These are phyloP conservation scores for Diacronema lutheri DNA, from an alignment of 78 protist genomes.

Conservation along the genomic window DNA sequence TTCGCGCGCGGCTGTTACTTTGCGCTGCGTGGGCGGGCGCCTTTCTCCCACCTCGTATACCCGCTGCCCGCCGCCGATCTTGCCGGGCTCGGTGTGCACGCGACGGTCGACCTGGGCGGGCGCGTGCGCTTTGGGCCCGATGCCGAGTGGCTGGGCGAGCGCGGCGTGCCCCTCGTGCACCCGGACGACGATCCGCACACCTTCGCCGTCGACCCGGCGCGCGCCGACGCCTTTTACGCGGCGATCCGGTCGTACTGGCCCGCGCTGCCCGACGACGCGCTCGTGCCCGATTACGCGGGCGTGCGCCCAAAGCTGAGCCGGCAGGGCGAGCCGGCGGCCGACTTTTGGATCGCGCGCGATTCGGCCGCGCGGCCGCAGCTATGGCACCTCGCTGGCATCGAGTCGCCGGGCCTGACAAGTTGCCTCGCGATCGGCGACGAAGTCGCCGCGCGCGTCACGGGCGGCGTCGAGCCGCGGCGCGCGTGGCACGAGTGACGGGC, in stretches of 20 bases:
- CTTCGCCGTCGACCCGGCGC: neutral
- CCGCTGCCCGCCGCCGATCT: neutral
- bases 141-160: neutral
- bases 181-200: neutral
- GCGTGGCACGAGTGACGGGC: no score
- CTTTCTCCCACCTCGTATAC: neutral
- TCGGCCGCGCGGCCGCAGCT: neutral
- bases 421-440: neutral
- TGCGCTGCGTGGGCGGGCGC: neutral
- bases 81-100: slow-evolving; percentile 26
- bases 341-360: neutral
- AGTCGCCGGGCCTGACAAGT: slow-evolving; percentile 23
- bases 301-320: neutral
- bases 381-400: slow-evolving; percentile 5
- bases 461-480: no score
- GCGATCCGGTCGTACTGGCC: slow-evolving; percentile 4
- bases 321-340: neutral
- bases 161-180: no score
- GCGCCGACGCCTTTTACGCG: neutral
- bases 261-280: neutral
- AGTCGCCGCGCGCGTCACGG: neutral
- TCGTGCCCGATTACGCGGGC: slow-evolving; percentile 1
- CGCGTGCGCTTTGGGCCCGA: slow-evolving; percentile 25
- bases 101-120: slow-evolving; percentile 11
- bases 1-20: no score